Conservation (phyloP, 1,284 basidiomycete species). For the Ceratobasidium sp. region DNA sequence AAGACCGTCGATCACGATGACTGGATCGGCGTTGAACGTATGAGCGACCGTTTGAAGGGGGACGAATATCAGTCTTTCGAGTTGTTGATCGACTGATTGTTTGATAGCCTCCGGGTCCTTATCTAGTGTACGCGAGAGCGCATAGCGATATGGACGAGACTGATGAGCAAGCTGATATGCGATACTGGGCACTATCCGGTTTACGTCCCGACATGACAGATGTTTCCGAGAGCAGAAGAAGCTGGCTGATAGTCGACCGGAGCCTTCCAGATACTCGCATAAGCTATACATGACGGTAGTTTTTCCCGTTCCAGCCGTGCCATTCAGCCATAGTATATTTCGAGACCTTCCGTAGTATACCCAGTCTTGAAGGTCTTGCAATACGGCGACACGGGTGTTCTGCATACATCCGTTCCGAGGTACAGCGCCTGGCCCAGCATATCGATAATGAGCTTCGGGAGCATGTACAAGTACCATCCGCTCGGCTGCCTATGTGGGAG, state of each 20-base stretch:
- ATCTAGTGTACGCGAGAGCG: not conserved
- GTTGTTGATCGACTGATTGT: not conserved
- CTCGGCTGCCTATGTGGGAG: not conserved
- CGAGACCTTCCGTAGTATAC: not conserved
- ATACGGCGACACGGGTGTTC: not conserved
- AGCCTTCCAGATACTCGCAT: not conserved
- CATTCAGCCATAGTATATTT: not conserved
- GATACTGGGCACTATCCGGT: not conserved
- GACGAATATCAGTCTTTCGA: not conserved
- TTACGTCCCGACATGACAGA: not conserved
- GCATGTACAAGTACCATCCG: not conserved
- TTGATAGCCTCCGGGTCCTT: not conserved
- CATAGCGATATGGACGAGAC: not conserved
- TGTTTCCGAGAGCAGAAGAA: slow-evolving; percentile 13
- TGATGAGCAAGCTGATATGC: not conserved
- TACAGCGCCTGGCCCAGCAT: not conserved
- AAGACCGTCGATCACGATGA: slow-evolving; percentile 18
- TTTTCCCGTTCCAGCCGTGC: slow-evolving; percentile 8
- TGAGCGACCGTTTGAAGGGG: not conserved
- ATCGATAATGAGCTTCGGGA: not conserved
- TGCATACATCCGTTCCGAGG: not conserved
- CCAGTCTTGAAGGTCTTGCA: slow-evolving; percentile 5
- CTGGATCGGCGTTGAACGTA: not conserved
- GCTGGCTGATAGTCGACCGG: not conserved
- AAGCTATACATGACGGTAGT: slow-evolving; percentile 5